Evolutionary conservation across 2,329 filamentous ascomycete species (phyloP).

Genomic region (Colletotrichum lentis): DNA sequence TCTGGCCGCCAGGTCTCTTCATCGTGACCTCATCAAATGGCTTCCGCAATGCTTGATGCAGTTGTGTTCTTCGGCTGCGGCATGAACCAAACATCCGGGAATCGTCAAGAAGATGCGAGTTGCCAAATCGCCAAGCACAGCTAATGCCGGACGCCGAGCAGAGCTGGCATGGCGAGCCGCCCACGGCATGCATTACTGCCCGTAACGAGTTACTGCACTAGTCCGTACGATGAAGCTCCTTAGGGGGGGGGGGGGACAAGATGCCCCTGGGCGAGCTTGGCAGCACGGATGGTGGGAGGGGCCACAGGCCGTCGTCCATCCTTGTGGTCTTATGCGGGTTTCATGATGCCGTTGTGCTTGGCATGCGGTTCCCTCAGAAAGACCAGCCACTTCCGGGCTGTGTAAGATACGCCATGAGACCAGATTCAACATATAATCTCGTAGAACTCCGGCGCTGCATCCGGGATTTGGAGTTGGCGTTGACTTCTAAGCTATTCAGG

Average conservation of each 20-base stretch:
- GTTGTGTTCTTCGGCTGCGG: neutral
- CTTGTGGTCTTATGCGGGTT: conserved; percentile 32
- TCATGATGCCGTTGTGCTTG: conserved; percentile 30
- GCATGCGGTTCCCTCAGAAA: neutral
- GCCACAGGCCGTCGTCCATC: neutral
- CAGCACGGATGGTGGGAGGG: conserved; percentile 16
- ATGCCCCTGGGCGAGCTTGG: conserved; percentile 32
- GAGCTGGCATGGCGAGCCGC: conserved; percentile 28
- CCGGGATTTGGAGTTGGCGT: neutral
- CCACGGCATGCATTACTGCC: neutral
- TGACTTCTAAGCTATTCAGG: neutral
- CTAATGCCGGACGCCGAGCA: conserved; percentile 23
- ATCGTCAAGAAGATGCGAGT: conserved; percentile 30
- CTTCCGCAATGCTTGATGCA: neutral
- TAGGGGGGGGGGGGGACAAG: neutral
- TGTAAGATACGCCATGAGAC: neutral
- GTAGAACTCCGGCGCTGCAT: neutral
- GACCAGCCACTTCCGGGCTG: neutral
- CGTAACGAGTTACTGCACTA: neutral
- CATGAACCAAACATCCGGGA: conserved; percentile 19
- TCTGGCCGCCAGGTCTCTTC: neutral
- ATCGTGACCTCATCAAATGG: neutral
- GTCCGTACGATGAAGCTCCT: conserved; percentile 13
- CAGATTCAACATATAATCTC: conserved; percentile 19
- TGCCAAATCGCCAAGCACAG: conserved; percentile 29